phyloP scores from a whole-genome alignment of 768 basidiomycete genomes.

The Gautieria morchelliformis region DNA sequence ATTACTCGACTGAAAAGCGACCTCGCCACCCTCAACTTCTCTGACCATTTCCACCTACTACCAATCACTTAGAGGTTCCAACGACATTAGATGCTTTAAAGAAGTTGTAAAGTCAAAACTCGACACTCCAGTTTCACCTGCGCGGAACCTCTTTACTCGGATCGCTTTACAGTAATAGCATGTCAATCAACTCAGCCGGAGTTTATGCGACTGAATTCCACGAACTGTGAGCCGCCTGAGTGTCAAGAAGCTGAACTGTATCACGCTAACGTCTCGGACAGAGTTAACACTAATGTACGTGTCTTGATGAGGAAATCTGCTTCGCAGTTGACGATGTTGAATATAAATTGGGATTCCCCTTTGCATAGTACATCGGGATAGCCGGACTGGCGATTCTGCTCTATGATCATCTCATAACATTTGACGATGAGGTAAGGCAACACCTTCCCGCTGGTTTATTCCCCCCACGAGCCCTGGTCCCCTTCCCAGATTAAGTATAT shows the following conservation, averaged over 20 bases:
- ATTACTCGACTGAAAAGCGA: too few relatives aligned
- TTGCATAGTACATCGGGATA: not conserved
- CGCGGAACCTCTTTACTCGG: too few relatives aligned
- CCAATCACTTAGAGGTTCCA: too few relatives aligned
- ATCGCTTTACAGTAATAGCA: not conserved
- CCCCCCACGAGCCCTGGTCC: not conserved
- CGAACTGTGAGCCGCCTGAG: not conserved
- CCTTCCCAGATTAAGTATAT: not conserved
- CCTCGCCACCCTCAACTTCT: too few relatives aligned
- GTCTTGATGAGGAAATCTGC: not conserved
- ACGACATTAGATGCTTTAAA: too few relatives aligned
- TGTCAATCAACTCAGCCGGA: not conserved
- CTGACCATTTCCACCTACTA: too few relatives aligned
- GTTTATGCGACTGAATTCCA: not conserved
- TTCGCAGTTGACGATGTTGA: not conserved
- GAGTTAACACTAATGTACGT: not conserved
- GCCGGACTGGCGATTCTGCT: not conserved
- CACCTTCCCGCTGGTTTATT: not conserved
- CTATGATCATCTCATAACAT: slow-evolving; percentile 4
- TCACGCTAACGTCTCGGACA: not conserved
- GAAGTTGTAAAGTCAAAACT: too few relatives aligned
- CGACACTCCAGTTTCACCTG: too few relatives aligned
- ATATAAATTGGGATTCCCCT: not conserved
- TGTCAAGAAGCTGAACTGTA: not conserved
- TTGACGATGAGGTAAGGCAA: slow-evolving; percentile 4